Base-by-base conservation (phyloP, 192 early-diverging fungal species). In the Entophlyctis luteolus region DNA sequence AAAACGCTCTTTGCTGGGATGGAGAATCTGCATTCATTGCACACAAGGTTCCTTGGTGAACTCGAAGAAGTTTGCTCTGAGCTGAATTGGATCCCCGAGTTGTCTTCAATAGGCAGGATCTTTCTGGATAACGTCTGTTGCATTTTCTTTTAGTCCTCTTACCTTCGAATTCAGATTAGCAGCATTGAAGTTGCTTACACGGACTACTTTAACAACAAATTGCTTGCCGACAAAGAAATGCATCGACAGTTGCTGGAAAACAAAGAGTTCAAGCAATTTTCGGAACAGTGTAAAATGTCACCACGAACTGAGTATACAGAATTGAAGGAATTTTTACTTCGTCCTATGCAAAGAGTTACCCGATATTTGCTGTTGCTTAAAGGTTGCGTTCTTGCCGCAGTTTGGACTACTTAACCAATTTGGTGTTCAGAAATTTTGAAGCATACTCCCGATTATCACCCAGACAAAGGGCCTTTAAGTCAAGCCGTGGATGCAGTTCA, bases 1-100 rank as follows among this genome's bases (percentile, higher is more conserved):
- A 79, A 78, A 34, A 36, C 68, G n/a, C 77, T 82, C 29, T 82
- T 82, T 67, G 73, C 52, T 18, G 80, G 80, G 4, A 75, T 72
- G 49, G 77, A 71, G 31, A 74, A 83, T 2, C 62, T 83, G 31
- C 45, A 52, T 29, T 28, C 36, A 1, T 67, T 79, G 54, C 81
- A 83, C 55, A 47, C 31, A 20, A 49, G 46, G 29, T 79, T 83
- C 37, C 55, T 56, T 12, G 71, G 62, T 4, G 55, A 76, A 29
- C 48, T 83, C 52, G 70, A 80, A 49, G 70, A 76, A 42, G 22
- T 77, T 2, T 62, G 78, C 45, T 54, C 58, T 18, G 34, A 71
- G 2, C 54, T 60, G 1, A 60, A 48, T 16, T 82, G 80, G 80
- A 32, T 18, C 33, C 62, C 75, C 18, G 28, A n/a, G 3, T 66